These are phyloP conservation scores for Pseudopyricularia javanii DNA, from an alignment of 2,329 filamentous ascomycete genomes.

Conservation along the genomic window DNA sequence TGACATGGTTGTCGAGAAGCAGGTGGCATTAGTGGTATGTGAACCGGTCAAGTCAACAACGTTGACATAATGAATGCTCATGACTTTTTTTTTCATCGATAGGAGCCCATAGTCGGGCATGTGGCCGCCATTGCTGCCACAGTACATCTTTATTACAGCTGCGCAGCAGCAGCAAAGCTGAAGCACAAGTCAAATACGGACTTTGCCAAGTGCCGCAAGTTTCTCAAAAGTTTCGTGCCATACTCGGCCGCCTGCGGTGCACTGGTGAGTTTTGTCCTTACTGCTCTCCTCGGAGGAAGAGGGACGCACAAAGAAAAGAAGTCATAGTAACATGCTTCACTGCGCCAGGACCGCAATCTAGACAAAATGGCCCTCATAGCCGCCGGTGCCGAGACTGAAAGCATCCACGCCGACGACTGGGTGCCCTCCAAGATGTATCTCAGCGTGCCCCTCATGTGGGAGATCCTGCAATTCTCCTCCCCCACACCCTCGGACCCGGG, in stretches of 20 bases:
- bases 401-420: slow-evolving; percentile 33
- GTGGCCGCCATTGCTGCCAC: slow-evolving; percentile 38
- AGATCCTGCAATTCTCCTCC: slow-evolving; percentile 34
- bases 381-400: slow-evolving; percentile 10
- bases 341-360: slow-evolving; percentile 29
- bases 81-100: too few species aligned
- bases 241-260: slow-evolving; percentile 31
- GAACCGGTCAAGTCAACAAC: not conserved
- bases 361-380: slow-evolving; percentile 36
- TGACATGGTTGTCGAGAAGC: slow-evolving; percentile 39
- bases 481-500: slow-evolving; percentile 15
- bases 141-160: slow-evolving; percentile 40
- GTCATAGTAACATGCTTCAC: not conserved
- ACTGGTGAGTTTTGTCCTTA: slow-evolving; percentile 22
- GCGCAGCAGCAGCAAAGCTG: slow-evolving; percentile 31
- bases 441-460: slow-evolving; percentile 39
- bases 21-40: slow-evolving; percentile 24
- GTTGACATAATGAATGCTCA: not conserved
- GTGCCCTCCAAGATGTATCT: slow-evolving; percentile 39
- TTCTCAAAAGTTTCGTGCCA: slow-evolving; percentile 32
- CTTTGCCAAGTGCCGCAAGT: slow-evolving; percentile 35
- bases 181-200: slow-evolving; percentile 26
- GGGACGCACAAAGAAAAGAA: not conserved
- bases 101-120: slow-evolving; percentile 38
- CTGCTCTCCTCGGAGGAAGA: not conserved